Conservation (phyloP, 208 protist genomes). For the Naegleria lovaniensis region DNA sequence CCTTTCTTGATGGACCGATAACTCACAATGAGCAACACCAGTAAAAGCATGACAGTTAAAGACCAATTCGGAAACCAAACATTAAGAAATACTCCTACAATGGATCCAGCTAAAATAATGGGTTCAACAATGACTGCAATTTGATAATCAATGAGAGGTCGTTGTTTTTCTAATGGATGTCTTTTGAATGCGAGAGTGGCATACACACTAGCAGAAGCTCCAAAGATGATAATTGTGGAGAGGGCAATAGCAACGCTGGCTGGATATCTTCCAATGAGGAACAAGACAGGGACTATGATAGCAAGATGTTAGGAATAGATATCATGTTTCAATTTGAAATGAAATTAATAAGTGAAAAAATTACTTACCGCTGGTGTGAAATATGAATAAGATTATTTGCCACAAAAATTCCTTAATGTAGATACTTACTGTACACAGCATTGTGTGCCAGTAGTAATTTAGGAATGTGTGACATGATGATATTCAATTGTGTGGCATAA, state of each 20-base stretch:
- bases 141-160: slow-evolving; percentile 14
- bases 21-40: neutral
- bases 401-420: no score
- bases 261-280: neutral
- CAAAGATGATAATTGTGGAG: slow-evolving; percentile 13
- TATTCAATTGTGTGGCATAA: no score
- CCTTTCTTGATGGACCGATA: neutral
- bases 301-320: no score
- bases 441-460: no score
- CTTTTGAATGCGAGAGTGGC: neutral
- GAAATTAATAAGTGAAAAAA: no score
- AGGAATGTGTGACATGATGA: no score
- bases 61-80: neutral
- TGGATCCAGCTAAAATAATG: neutral
- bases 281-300: neutral
- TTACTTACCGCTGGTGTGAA: no score
- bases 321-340: no score
- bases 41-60: neutral
- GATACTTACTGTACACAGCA: no score
- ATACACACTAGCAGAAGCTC: neutral
- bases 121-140: neutral
- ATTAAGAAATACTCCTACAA: neutral
- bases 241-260: neutral
- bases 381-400: no score
- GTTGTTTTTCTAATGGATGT: neutral